Evolutionary conservation across 108 stramenopile genomes (phyloP), one percentile per base, ranked within the genome.

Genomic region (Heterococcus sp.): DNA sequence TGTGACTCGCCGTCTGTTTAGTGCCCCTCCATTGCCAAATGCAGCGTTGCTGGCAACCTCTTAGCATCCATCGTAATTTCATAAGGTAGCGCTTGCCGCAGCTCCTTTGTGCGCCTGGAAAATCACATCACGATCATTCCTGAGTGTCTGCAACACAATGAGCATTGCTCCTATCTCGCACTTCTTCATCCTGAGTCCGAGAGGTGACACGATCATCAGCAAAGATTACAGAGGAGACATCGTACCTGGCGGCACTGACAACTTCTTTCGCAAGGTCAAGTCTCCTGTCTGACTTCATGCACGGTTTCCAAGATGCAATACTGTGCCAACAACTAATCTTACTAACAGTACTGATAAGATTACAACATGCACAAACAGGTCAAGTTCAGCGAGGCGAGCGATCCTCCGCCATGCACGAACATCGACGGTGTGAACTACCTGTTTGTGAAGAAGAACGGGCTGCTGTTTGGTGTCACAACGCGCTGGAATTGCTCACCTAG

Each of bases 121-220:
- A n/a, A n/a, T n/a, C n/a, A n/a, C n/a, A n/a, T n/a, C n/a, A n/a
- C n/a, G n/a, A n/a, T n/a, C n/a, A n/a, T n/a, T n/a, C n/a, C n/a
- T n/a, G n/a, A n/a, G n/a, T n/a, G n/a, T n/a, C n/a, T n/a, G n/a
- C n/a, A n/a, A n/a, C 46, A 58, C 46, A 58, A 81, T 81, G 79
- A 72, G 71, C 30, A 81, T 81, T 36, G 79, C 79, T 30, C 79
- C 83, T 21, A 71, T 91, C 38, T 81, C 86, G 37, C 95, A 97
- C 76, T 97, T 99, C 87, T 99, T 97, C 82, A 93, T 99, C 28
- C 83, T 99, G 68, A 95, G 94, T 65, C 97, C 98, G 30, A 89
- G 98, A 14, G 98, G 98, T 58, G 98, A 99, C 90, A 97, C 97
- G 5, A 96, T 99, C 80, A 95, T 99, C 33, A 92, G 93, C 74